Base-by-base conservation (phyloP, 805 yeast genomes). In the Cyberlindnera maclurae region DNA sequence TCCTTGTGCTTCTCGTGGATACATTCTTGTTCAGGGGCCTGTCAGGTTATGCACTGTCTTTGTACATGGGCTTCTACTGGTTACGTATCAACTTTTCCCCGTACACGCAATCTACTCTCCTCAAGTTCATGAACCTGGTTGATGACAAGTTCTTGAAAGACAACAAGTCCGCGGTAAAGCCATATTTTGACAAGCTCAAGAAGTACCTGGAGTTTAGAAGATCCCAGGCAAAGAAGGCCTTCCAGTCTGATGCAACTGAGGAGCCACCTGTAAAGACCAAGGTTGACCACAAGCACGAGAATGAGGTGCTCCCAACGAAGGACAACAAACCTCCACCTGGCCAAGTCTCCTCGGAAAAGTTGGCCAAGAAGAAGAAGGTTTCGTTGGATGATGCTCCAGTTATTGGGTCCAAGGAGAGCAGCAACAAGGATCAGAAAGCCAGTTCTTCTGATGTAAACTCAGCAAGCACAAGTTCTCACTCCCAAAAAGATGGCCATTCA, bases 31-130 rank as follows among this genome's bases (percentile, higher is more conserved):
- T 81, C 60, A 63, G 58, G 38, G 80, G 80, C 33, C 68, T 83
- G 11, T 70, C 87, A 2, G 93, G 93, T 3, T 81, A 67, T 57
- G 83, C 82, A 35, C 64, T 83, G 52, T 70, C 70, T 12, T 54
- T 73, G 32, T 80, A 79, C 56, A 47, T 68, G 38, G 57, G 70
- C 41, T 76, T 83, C 55, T 79, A 76, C 62, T 82, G 90, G 88
- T 62, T 83, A 47, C 72, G 87, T 60, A 58, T 83, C 38, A 72
- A 82, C 45, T 79, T 65, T 47, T 62, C 68, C 9, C 61, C 66
- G 9, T 66, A 65, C 39, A 58, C 65, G 3, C 70, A 65, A 45
- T 55, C 55, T 4, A 54, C 59, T 17, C 29, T 60, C 15, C 42
- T 65, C 32, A 60, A 55, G 31, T n/a, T 57, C 7, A 39, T 63